phyloP scores from a whole-genome alignment of 768 basidiomycete genomes.

The Boletus barrowsii region DNA sequence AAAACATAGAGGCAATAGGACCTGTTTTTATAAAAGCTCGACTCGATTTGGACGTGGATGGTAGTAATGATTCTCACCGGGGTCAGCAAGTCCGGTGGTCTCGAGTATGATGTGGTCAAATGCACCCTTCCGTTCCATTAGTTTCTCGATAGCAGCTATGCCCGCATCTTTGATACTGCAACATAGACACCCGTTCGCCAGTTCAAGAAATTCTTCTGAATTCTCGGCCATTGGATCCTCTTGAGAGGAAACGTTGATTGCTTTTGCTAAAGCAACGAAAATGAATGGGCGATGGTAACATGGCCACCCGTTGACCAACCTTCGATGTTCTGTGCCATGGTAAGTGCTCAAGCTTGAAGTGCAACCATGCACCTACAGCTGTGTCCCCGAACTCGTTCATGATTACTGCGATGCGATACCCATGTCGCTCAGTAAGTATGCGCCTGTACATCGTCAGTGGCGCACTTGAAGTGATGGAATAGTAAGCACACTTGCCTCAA shows the following conservation, averaged over 20 bases:
- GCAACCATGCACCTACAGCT: conserved; percentile 51
- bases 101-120: conserved; percentile 97
- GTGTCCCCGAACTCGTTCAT: conserved; percentile 99
- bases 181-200: conserved; percentile 97
- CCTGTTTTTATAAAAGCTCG: conserved; percentile 38
- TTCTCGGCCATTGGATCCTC: conserved; percentile 60
- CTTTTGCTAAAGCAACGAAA: conserved; percentile 55
- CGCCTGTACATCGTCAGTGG: conserved; percentile 44
- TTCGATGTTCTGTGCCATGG: conserved; percentile 75
- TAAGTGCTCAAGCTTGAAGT: conserved; percentile 18
- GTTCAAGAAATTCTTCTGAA: conserved; percentile 85
- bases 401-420: conserved; percentile 94
- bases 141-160: conserved; percentile 87
- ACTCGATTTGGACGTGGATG: neutral
- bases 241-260: conserved; percentile 75
- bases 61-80: conserved; percentile 48
- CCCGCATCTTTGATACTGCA: conserved; percentile 97
- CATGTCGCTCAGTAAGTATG: conserved; percentile 90
- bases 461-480: neutral
- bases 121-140: conserved; percentile 80
- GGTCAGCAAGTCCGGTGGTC: conserved; percentile 94
- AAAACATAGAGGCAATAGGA: conserved; percentile 85
- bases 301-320: conserved; percentile 41
- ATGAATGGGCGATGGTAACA: neutral
- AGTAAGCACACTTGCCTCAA: conserved; percentile 50